phyloP scores from a whole-genome alignment of 2,329 filamentous ascomycete genomes.

The Microcyclosporella mali region DNA sequence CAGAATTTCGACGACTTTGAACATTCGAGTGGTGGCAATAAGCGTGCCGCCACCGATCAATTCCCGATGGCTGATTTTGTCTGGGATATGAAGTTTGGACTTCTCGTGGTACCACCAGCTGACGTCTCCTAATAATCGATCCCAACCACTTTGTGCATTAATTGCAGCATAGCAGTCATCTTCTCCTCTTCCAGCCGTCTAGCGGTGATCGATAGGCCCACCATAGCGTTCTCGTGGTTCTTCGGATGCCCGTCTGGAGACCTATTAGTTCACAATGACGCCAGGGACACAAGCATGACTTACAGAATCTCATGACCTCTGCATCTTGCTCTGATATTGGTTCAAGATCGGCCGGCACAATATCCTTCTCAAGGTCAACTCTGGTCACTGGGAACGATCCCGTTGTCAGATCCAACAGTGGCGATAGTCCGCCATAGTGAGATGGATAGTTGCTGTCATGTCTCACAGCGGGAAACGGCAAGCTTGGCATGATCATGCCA shows the following conservation, averaged over 20 bases:
- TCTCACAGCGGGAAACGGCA: slow-evolving; percentile 11
- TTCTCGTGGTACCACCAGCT: too few species aligned
- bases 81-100: too few species aligned
- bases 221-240: slow-evolving; percentile 44
- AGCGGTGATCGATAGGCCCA: slow-evolving; percentile 51
- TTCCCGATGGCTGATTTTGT: too few species aligned
- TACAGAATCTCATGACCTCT: slow-evolving; percentile 9
- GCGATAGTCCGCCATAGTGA: slow-evolving; percentile 9
- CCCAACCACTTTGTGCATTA: slow-evolving; percentile 20
- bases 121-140: not conserved
- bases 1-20: too few species aligned
- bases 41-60: too few species aligned
- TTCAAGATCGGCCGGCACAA: slow-evolving; percentile 1
- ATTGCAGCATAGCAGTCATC: slow-evolving; percentile 36
- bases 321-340: slow-evolving; percentile 9
- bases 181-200: slow-evolving; percentile 52
- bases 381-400: slow-evolving; percentile 17
- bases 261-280: not conserved
- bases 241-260: slow-evolving; percentile 28
- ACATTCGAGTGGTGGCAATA: too few species aligned
- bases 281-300: not conserved
- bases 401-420: slow-evolving; percentile 10
- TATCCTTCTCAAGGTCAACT: slow-evolving; percentile 15
- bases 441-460: slow-evolving; percentile 12
- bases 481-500: slow-evolving; percentile 13